Conservation (phyloP, 2,329 filamentous ascomycete species). For the Fusarium sp. region DNA sequence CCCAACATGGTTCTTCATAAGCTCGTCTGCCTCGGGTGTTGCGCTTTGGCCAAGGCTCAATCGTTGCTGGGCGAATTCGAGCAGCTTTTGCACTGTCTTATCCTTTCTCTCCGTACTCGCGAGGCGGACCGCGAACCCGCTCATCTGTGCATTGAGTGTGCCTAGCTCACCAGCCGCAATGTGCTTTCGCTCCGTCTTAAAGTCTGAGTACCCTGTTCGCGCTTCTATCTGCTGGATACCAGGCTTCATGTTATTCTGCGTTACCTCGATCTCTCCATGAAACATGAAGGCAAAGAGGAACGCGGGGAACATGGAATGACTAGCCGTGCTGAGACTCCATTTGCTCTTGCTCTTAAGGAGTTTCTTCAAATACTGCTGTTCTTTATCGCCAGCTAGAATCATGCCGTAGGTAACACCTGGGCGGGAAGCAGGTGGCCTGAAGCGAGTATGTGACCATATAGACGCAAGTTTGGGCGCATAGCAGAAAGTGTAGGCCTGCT, state of each 20-base stretch:
- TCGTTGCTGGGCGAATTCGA: conserved; percentile 45
- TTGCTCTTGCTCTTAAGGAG: conserved; percentile 38
- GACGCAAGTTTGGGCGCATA: conserved; percentile 54
- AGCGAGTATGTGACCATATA: conserved; percentile 49
- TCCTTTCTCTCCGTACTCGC: conserved; percentile 53
- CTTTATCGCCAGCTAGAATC: conserved; percentile 45
- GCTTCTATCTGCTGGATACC: conserved; percentile 50
- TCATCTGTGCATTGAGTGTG: conserved; percentile 49
- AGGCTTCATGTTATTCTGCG: conserved; percentile 47
- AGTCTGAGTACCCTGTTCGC: conserved; percentile 51
- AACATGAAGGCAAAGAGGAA: conserved; percentile 50
- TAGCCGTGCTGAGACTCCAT: conserved; percentile 45
- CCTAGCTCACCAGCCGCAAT: conserved; percentile 46
- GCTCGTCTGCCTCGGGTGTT: conserved; percentile 13
- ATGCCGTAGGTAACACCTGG: conserved; percentile 46
- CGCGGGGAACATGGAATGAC: conserved; percentile 51
- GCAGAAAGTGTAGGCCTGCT: conserved; percentile 47
- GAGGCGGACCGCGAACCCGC: conserved; percentile 50
- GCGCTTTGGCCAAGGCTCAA: background rate
- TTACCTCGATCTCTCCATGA: conserved; percentile 48
- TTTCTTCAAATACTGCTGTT: conserved; percentile 38
- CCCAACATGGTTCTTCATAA: conserved; percentile 44
- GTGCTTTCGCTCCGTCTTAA: conserved; percentile 44
- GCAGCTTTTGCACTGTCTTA: conserved; percentile 49
- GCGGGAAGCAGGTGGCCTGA: conserved; percentile 9